Base-by-base conservation (phyloP, 805 yeast species). In the Tetrapisispora iriomotensis region DNA sequence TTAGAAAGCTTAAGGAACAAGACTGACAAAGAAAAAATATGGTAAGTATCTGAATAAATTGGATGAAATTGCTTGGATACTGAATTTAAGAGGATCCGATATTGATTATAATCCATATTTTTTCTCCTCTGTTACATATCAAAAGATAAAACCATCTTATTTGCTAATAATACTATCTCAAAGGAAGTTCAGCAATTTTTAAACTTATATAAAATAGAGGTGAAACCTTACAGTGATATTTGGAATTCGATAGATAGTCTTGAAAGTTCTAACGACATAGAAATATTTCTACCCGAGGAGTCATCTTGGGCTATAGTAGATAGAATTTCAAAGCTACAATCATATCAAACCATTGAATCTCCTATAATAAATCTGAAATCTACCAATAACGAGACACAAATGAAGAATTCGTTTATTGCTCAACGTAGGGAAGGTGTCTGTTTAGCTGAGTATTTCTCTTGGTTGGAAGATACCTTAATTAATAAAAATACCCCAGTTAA, bases 1-100 rank as follows among this genome's bases (percentile, higher is more conserved):
- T n/a, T n/a, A n/a, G n/a, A n/a, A n/a, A n/a, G n/a, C n/a, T n/a
- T n/a, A n/a, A n/a, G 53, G 53, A 2, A 70, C 71, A 40, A 61
- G 79, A 25, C 44, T 66, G 36, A 42, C 53, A 0, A 46, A 53
- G 10, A 57, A 76, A 53, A 51, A 52, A 38, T 39, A 58, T 36
- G 42, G 58, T 26, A 42, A 56, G 33, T 14, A 24, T 12, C 8
- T 20, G 10, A 6, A 25, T 13, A 77, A 86, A 1, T 61, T 88
- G 38, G 96, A 88, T 63, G 95, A 88, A 48, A 75, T 87, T 45
- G 92, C 95, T 7, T 88, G 96, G 96, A 62, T 86, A 32, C 71
- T 87, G 54, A 88, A 88, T 54, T 63, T 88, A 41, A 74, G 98
- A 46, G 84, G 87, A 6, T 73, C 70, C 20, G 96, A 90, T 56